Percentiles rank a stretch among this genome's conserved stretches.
Evolutionary conservation across 148 eudicot genomes (phyloP).

Genomic region (Vaccinium corymbosum): DNA sequence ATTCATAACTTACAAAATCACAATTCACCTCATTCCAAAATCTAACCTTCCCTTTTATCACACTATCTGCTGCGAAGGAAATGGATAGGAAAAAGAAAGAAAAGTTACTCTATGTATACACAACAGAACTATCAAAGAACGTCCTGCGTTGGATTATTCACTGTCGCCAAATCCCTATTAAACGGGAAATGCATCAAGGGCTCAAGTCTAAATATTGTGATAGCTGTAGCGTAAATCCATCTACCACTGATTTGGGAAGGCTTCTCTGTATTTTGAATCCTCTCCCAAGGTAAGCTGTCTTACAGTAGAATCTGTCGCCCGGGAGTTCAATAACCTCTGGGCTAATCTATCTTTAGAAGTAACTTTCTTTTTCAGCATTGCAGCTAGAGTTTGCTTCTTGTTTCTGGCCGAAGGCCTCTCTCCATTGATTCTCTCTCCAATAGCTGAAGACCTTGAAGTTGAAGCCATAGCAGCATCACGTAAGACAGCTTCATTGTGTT

Average conservation of each 20-base stretch:
- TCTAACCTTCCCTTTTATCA: neutral
- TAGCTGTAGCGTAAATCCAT: constrained; percentile 1
- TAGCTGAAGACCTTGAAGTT: constrained; percentile 49
- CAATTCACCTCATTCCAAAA: neutral
- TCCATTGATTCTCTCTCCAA: constrained; percentile 35
- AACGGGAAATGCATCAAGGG: neutral
- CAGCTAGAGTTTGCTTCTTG: constrained; percentile 66
- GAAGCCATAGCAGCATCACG: constrained; percentile 78
- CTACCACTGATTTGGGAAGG: constrained; percentile 81
- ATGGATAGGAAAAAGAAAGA: neutral
- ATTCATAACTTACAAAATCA: neutral
- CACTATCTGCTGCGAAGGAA: neutral
- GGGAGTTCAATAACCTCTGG: constrained; percentile 56
- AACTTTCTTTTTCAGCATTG: constrained; percentile 89
- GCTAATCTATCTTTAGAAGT: constrained; percentile 73
- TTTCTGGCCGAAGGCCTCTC: constrained; percentile 31
- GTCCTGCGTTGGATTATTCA: neutral
- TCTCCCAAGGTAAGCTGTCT: constrained; percentile 58
- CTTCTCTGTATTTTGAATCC: constrained; percentile 61
- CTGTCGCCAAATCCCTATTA: constrained; percentile 16
- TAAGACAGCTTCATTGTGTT: constrained; percentile 71
- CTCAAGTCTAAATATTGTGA: neutral
- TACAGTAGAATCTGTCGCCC: constrained; percentile 50
- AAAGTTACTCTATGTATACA: neutral
- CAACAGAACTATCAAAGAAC: neutral